Evolutionary conservation across 2,329 filamentous ascomycete species (phyloP).

Genomic region (Colletotrichum tropicicola): DNA sequence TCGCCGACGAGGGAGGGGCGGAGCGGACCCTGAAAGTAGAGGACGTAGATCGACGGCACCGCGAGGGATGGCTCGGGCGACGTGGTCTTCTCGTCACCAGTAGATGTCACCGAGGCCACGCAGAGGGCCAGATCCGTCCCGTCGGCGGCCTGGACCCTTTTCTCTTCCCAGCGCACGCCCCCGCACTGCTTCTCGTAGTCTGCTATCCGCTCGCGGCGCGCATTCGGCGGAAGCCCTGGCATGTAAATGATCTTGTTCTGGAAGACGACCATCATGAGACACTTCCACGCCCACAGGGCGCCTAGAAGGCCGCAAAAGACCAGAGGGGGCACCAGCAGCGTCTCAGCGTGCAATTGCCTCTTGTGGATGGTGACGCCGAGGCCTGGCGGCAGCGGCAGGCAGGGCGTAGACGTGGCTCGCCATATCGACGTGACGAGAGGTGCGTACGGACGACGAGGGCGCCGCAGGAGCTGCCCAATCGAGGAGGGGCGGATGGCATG

Average conservation of each 20-base stretch:
- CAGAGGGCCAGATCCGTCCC: conserved; percentile 71
- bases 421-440: conserved; percentile 5
- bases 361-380: conserved; percentile 31
- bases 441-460: conserved; percentile 4
- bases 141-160: conserved; percentile 67
- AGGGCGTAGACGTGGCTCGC: conserved; percentile 23
- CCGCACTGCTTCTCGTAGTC: conserved; percentile 69
- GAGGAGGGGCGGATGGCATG: conserved; percentile 33
- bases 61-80: conserved; percentile 1
- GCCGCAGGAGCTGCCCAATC: conserved; percentile 31
- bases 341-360: conserved; percentile 45
- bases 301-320: conserved; percentile 74
- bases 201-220: conserved; percentile 71
- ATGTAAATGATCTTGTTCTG: conserved; percentile 88
- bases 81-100: conserved; percentile 23
- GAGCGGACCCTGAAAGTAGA: conserved; percentile 64
- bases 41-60: conserved; percentile 57
- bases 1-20: conserved; percentile 21
- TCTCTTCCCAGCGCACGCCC: conserved; percentile 74
- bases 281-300: conserved; percentile 72
- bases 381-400: conserved; percentile 12
- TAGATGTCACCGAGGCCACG: conserved; percentile 53
- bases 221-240: conserved; percentile 77
- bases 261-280: conserved; percentile 78
- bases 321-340: conserved; percentile 69